Conservation (phyloP, 2,329 filamentous ascomycete species). For the Emergomyces pasteurianus region DNA sequence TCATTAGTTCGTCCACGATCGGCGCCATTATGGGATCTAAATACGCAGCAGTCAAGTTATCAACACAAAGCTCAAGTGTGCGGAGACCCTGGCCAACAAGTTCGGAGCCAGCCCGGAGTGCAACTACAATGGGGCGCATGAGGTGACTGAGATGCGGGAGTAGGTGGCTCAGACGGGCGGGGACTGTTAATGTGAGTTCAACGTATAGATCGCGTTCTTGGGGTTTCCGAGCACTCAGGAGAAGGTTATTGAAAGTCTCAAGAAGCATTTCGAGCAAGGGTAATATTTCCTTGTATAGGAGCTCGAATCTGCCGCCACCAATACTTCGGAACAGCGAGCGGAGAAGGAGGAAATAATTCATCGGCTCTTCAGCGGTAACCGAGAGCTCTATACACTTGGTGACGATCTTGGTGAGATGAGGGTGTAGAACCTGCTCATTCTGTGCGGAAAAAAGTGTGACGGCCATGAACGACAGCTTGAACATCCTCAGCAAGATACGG, state of each 20-base stretch:
- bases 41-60: constrained; percentile 96
- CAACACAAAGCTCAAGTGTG: constrained; percentile 90
- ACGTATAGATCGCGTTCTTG: constrained; percentile 92
- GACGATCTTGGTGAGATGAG: constrained; percentile 93
- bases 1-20: constrained; percentile 98
- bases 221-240: constrained; percentile 81
- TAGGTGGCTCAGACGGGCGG: constrained; percentile 84
- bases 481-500: constrained; percentile 81
- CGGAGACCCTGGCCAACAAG: constrained; percentile 87
- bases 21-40: constrained; percentile 98
- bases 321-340: constrained; percentile 92
- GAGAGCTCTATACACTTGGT: constrained; percentile 95
- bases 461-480: constrained; percentile 98
- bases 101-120: constrained; percentile 79
- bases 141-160: constrained; percentile 90
- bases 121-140: constrained; percentile 96
- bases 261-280: constrained; percentile 94
- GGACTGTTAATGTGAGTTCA: constrained; percentile 90
- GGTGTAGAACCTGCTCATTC: constrained; percentile 89
- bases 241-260: constrained; percentile 89
- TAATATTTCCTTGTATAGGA: constrained; percentile 95
- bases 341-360: constrained; percentile 95
- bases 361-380: constrained; percentile 89
- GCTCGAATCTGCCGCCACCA: constrained; percentile 91
- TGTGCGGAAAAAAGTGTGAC: constrained; percentile 90